Conservation (phyloP, 768 basidiomycete species). For the Crepidotus variabilis region DNA sequence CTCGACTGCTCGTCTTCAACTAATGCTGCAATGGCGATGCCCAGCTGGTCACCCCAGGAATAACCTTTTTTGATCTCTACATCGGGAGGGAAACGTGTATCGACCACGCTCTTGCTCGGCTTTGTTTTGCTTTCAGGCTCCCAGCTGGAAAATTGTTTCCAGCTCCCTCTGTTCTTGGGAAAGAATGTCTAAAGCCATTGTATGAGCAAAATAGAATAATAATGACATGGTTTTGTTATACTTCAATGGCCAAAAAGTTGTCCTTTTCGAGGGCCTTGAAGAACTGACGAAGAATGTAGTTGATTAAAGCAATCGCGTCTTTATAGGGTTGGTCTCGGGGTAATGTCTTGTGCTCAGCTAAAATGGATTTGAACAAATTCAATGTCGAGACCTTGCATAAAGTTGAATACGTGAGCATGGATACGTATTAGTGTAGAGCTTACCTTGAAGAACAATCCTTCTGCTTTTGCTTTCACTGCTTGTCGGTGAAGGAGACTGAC, state of each 20-base stretch:
- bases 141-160: constrained; percentile 84
- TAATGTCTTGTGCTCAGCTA: constrained; percentile 75
- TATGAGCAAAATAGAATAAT: constrained; percentile 7
- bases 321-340: constrained; percentile 77
- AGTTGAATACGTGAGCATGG: constrained; percentile 10
- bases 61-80: constrained; percentile 84
- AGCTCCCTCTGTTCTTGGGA: constrained; percentile 82
- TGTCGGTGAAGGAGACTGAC: constrained; percentile 89
- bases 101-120: constrained; percentile 33
- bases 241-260: constrained; percentile 86
- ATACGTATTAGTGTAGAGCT: constrained; percentile 19
- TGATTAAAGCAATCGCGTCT: constrained; percentile 82
- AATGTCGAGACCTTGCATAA: constrained; percentile 78
- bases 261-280: constrained; percentile 89
- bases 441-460: constrained; percentile 95
- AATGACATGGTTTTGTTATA: constrained; percentile 28
- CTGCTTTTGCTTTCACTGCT: constrained; percentile 86
- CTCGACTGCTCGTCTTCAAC: constrained; percentile 59
- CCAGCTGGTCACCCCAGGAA: constrained; percentile 86
- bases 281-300: constrained; percentile 86
- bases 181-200: constrained; percentile 64
- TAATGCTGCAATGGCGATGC: constrained; percentile 75
- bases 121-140: constrained; percentile 48
- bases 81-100: constrained; percentile 54
- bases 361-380: constrained; percentile 81